phyloP scores from a whole-genome alignment of 1,139 yeast species.

The Meyerozyma athensensis region DNA sequence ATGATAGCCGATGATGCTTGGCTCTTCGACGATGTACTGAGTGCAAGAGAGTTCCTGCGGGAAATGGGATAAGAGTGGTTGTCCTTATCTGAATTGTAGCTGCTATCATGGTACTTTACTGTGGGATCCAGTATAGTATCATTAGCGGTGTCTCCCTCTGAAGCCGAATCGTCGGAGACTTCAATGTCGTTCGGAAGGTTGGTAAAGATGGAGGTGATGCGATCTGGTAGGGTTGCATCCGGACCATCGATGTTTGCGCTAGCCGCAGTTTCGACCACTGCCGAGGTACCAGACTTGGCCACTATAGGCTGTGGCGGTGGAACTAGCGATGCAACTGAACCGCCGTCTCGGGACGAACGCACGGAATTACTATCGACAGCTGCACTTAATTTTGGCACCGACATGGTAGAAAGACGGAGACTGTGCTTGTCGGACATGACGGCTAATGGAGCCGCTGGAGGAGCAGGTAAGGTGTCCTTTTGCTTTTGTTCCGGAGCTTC shows the following conservation, averaged over 20 bases:
- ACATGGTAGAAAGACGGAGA: slow-evolving; percentile 24
- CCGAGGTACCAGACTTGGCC: slow-evolving; percentile 1
- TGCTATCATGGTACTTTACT: slow-evolving; percentile 9
- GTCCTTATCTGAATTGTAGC: slow-evolving; percentile 6
- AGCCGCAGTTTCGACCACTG: slow-evolving; percentile 2
- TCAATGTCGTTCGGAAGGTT: slow-evolving; percentile 48
- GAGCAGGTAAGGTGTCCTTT: neutral
- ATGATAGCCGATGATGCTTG: slow-evolving; percentile 39
- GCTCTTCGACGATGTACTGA: slow-evolving; percentile 23
- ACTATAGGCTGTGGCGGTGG: neutral
- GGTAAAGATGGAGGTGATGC: slow-evolving; percentile 38
- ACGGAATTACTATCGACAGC: slow-evolving; percentile 4
- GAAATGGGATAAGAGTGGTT: neutral
- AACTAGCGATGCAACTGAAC: neutral
- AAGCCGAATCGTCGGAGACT: slow-evolving; percentile 44
- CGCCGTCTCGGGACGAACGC: slow-evolving; percentile 2
- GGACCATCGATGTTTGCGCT: neutral
- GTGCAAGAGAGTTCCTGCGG: slow-evolving; percentile 3
- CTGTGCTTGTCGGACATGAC: slow-evolving; percentile 32
- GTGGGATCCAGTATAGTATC: slow-evolving; percentile 4
- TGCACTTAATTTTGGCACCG: slow-evolving; percentile 2
- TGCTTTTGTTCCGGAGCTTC: neutral
- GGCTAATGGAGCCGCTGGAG: slow-evolving; percentile 13
- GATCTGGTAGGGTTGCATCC: slow-evolving; percentile 14
- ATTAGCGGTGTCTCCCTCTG: slow-evolving; percentile 35